Evolutionary conservation across 2,329 filamentous ascomycete genomes (phyloP), one percentile per base, ranked within the genome.

Genomic region (Beauveria asiatica): DNA sequence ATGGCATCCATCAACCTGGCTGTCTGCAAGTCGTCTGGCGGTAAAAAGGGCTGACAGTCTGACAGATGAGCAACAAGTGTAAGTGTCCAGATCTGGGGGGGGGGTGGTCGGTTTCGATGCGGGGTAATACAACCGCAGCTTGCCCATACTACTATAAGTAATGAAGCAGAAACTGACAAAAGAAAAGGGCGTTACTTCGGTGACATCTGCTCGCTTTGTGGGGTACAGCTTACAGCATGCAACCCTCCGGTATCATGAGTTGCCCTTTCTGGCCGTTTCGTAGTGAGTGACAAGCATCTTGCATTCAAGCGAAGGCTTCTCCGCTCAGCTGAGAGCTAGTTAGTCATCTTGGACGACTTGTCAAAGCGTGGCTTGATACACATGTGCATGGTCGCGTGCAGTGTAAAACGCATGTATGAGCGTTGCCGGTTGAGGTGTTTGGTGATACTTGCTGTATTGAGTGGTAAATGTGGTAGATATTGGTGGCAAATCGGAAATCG

Each of bases 131-230:
- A 45, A 23, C n/a, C n/a, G n/a, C 21, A 48, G 10, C 27, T 16
- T 23, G 23, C 23, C 23, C 23, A 23, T 44, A 13, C 21, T 45
- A n/a, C n/a, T n/a, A n/a, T n/a, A 13, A 16, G 3, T 7, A 6
- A 33, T n/a, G 5, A 45, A 55, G 42, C n/a, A 57, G 7, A 9
- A 17, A 46, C 17, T 25, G 33, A 37, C 19, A 9, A 5, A 46
- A 23, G n/a, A 46, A 39, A 23, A 52, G 57, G 48, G 57, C 48
- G 53, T 46, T 45, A 52, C 48, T 49, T 59, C 39, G 57, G 57
- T 52, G 57, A 17, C 41, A 44, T 58, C 23, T 42, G 19, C n/a
- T 44, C 11, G 13, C 56, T 50, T 25, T 46, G 57, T 27, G 25
- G 55, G 49, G 57, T 53, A 45, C 5, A 51, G 30, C 33, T 30